Conservation (phyloP, 805 yeast genomes). For the Ogataea pignaliae region DNA sequence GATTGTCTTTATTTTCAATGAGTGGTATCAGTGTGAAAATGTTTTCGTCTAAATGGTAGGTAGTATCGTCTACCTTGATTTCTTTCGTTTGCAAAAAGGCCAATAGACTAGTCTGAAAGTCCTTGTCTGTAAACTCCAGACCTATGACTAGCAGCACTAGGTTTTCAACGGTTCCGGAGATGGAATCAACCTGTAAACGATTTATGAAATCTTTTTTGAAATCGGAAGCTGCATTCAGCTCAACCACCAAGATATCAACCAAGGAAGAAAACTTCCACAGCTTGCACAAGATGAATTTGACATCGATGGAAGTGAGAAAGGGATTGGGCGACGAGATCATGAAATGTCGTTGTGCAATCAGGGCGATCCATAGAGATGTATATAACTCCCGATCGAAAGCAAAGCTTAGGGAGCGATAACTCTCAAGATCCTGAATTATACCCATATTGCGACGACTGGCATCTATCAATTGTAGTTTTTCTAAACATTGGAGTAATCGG, state of each 20-base stretch:
- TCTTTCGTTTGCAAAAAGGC: conserved; percentile 1
- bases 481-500: too few species aligned
- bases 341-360: conserved; percentile 26
- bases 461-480: too few species aligned
- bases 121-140: conserved; percentile 1
- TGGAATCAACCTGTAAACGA: conserved; percentile 3
- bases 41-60: conserved; percentile 8
- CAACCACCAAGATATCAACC: not conserved
- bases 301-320: conserved; percentile 11
- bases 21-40: conserved; percentile 18
- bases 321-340: conserved; percentile 20
- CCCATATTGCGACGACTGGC: too few species aligned
- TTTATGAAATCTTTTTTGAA: conserved; percentile 6
- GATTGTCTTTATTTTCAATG: conserved; percentile 14
- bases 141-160: conserved; percentile 5
- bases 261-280: conserved; percentile 10
- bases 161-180: not conserved
- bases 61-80: not conserved
- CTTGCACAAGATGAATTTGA: conserved; percentile 6
- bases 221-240: conserved; percentile 2
- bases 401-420: too few species aligned
- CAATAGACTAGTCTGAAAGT: conserved; percentile 9
- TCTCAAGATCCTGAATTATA: too few species aligned
- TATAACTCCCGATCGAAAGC: conserved; percentile 16
- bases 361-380: conserved; percentile 17